These are phyloP conservation scores for Kondoa malvinella DNA, from an alignment of 768 basidiomycete species.

Conservation along the genomic window DNA sequence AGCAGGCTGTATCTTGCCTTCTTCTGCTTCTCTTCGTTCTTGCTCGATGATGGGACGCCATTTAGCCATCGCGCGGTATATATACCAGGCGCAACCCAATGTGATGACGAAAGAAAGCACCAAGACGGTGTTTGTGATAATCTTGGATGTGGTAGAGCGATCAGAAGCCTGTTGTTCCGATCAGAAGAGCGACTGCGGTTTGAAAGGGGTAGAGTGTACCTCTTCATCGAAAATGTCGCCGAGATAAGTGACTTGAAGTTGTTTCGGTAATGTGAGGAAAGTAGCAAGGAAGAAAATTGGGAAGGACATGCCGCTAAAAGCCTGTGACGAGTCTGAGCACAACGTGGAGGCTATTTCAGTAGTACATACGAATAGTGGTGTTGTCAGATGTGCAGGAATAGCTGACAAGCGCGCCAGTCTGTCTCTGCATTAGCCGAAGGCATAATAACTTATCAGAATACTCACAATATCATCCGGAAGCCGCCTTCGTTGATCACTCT, in stretches of 20 bases:
- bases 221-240: constrained; percentile 15
- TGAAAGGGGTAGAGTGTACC: too few relatives aligned
- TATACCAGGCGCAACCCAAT: constrained; percentile 64
- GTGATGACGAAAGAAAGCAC: constrained; percentile 56
- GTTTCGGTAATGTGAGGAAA: constrained; percentile 68
- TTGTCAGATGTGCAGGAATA: constrained; percentile 78
- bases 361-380: constrained; percentile 51
- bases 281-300: constrained; percentile 61
- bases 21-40: constrained; percentile 13
- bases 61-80: constrained; percentile 49
- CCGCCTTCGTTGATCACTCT: constrained; percentile 67
- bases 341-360: not conserved
- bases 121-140: constrained; percentile 54
- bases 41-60: constrained; percentile 28
- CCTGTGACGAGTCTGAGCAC: constrained; percentile 38
- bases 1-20: not conserved
- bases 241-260: constrained; percentile 70
- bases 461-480: constrained; percentile 52
- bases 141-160: constrained; percentile 34
- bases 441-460: not conserved
- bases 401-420: constrained; percentile 54
- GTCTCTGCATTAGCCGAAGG: not conserved
- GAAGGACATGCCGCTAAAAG: constrained; percentile 75
- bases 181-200: too few relatives aligned
- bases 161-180: too few relatives aligned